Base-by-base conservation (phyloP, 1,284 basidiomycete genomes). In the Boletus sp. region DNA sequence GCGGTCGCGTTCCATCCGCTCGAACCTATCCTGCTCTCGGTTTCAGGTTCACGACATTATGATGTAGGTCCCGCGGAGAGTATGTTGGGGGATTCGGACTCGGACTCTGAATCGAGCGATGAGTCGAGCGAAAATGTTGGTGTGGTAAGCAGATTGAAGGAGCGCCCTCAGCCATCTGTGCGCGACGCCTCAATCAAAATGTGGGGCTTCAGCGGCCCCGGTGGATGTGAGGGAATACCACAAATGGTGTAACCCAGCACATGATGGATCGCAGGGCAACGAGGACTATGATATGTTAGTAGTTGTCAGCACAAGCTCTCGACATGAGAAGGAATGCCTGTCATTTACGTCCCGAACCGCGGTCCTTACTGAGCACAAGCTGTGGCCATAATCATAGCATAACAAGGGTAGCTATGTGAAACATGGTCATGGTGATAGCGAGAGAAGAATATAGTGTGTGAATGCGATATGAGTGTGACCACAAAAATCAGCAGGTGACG, bases 1-100 rank as follows among this genome's bases (percentile, higher is more conserved):
- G 77, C 79, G 2, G 77, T 82, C 0, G 64, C 72, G 0, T 85
- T 88, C 53, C 82, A 87, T 53, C 82, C 85, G 0, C 59, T 73
- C 13, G 67, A 69, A 13, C 65, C 83, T 0, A 36, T 69, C 5
- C 51, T 87, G 7, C 58, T 84, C 14, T 81, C 83, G 0, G 72
- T 73, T 3, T 82, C 83, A 1, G 86, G 85, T 8, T 84, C 85
- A n/a, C 71, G 85, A 25, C 78, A 84, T 60, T 87, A 64, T 10
- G 54, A 57, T 4, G 33, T 37, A 5, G 44, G 17, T 4, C 1
- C 19, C 9, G 16, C 17, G 26, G 22, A 8, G 2, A 23, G 16
- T 38, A 14, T 7, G 8, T n/a, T 10, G 2, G 58, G 8, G 2
- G 44, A 30, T 8, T 58, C 58, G 5, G 50, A 32, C 1, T 50